Base-by-base conservation (phyloP, 2,329 filamentous ascomycete genomes). In the Cercospora sp. region DNA sequence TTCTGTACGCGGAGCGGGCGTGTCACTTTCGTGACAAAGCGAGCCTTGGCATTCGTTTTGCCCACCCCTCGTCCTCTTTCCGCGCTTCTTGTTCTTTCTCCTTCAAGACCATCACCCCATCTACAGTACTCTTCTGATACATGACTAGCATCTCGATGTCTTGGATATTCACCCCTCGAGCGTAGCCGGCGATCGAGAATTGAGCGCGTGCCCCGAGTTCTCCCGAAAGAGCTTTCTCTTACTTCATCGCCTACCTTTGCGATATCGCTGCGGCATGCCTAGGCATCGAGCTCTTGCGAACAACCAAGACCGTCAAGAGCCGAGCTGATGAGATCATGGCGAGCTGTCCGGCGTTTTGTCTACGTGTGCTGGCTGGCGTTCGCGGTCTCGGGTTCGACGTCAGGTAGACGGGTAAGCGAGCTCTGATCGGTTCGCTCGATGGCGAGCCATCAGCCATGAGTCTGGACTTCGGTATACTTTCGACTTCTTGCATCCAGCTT, bases 201-300 rank as follows among this genome's bases (percentile, higher is more conserved):
- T 32, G 26, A 28, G 28, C 28, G n/a, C 21, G 5, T 12, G 16
- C 28, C 55, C 55, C 55, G 55, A 37, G 5, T 37, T 59, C 30
- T 18, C 55, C 55, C 55, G 55, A 34, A 34, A 21, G 30, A 59
- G 8, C 55, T 59, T 59, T 59, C 55, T 37, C 55, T 37, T 59
- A 37, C 55, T 32, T 34, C 26, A 58, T 34, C 30, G 8, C 55
- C 32, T 59, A 24, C n/a, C 32, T 18, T 21, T 37, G 55, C 18
- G 28, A 59, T 59, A 18, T 21, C 28, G 28, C 55, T 37, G 55
- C 28, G 9, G 32, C 10, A 59, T 59, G 9, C 10, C 55, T 12
- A 28, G 18, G 55, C 55, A 13, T 55, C 24, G 24, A 26, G 49
- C 49, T 55, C 13, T 55, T 8, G 24, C 49, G 49, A 55, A 30